Evolutionary conservation across 2,329 filamentous ascomycete species (phyloP), one percentile per base, ranked within the genome.

Genomic region (Lomentospora prolificans): DNA sequence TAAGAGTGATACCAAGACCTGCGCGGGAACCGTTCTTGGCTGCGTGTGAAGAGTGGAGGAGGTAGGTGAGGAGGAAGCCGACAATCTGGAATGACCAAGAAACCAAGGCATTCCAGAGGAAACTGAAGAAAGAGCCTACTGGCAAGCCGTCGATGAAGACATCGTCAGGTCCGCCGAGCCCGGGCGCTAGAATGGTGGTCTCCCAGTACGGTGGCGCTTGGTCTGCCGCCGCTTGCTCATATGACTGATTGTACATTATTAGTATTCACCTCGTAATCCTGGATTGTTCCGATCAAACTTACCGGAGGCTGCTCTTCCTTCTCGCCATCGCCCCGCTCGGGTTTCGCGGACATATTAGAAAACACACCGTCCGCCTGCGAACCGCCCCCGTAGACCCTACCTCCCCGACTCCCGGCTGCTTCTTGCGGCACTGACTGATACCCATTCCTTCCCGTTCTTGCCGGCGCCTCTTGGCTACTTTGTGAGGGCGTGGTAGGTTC

Each of bases 191-290:
- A 61, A 99, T 96, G 0, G 94, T 97, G 4, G 94, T 99, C 75
- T 99, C 94, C 94, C 94, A 99, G 72, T 99, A 99, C 0, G 94
- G 94, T 1, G 94, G 94, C 51, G 94, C 94, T 24, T 90, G 87
- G 70, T 99, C 94, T 44, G 92, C 92, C 3, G 94, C 94, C 14
- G 94, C 94, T 82, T 97, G 92, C 78, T 99, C 94, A 69, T 99
- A 99, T 33, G 92, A 91, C 89, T 96, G 64, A 24, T n/a, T n/a
- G n/a, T n/a, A n/a, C n/a, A n/a, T n/a, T n/a, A n/a, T n/a, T n/a
- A n/a, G n/a, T n/a, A n/a, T n/a, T n/a, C n/a, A n/a, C n/a, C n/a
- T n/a, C n/a, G n/a, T n/a, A n/a, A n/a, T n/a, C n/a, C n/a, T n/a
- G n/a, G n/a, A n/a, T n/a, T n/a, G n/a, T n/a, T 22, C 52, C 3